phyloP scores from a whole-genome alignment of 2,329 filamentous ascomycete genomes.

The Calonectria leucothoes region DNA sequence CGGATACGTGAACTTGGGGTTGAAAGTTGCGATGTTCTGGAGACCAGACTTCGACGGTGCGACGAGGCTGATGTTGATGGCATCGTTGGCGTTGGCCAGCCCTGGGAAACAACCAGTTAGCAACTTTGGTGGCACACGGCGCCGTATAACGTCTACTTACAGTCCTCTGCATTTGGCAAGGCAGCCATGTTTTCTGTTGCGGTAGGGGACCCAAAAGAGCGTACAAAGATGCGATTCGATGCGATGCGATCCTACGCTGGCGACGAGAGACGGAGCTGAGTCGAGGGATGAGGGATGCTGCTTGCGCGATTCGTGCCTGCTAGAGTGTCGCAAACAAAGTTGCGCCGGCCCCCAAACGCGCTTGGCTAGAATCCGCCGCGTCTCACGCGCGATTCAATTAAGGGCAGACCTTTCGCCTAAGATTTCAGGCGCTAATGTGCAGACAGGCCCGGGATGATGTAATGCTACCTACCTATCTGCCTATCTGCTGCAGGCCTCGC shows the following conservation, averaged over 20 bases:
- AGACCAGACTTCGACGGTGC: conserved; percentile 60
- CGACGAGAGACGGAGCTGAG: not conserved
- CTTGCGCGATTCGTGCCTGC: conserved; percentile 2
- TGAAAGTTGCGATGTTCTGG: conserved; percentile 75
- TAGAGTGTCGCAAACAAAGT: conserved; percentile 11
- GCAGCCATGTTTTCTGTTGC: conserved; percentile 41
- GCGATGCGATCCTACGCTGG: not conserved
- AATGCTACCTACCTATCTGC: conserved; percentile 22
- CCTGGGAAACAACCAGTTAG: conserved; percentile 53
- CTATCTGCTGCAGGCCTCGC: not conserved
- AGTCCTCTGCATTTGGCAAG: conserved; percentile 47
- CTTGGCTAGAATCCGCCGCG: conserved; percentile 23
- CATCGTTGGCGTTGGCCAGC: conserved; percentile 71
- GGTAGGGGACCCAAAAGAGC: not conserved
- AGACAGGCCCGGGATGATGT: conserved; percentile 33
- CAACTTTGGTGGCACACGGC: conserved; percentile 7
- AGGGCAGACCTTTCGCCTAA: conserved; percentile 29
- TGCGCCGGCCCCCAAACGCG: conserved; percentile 19
- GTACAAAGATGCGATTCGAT: conserved; percentile 9
- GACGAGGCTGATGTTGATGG: conserved; percentile 70
- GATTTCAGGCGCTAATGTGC: conserved; percentile 26
- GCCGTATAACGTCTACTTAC: conserved; percentile 38
- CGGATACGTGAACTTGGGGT: conserved; percentile 88
- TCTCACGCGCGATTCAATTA: conserved; percentile 41
- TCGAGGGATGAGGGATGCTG: not conserved